Evolutionary conservation across 192 early-diverging fungal genomes (phyloP).

Genomic region (Obelidium mucronatum): DNA sequence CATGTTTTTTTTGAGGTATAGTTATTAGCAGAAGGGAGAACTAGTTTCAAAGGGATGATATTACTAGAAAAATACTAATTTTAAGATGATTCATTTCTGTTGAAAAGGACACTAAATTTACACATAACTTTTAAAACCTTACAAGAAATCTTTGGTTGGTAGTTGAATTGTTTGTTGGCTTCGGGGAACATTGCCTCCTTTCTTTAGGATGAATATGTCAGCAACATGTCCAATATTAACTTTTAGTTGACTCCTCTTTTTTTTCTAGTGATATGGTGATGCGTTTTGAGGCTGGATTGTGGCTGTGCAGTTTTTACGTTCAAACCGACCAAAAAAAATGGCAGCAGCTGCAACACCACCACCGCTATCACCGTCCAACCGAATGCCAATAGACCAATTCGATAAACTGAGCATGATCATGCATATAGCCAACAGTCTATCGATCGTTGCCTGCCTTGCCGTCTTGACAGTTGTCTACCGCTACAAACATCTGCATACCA

Average conservation of each 20-base stretch:
- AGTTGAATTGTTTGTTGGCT: too few species aligned
- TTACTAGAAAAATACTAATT: too few species aligned
- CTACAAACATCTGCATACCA: neutral
- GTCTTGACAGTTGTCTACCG: neutral
- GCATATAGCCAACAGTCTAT: neutral
- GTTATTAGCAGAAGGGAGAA: too few species aligned
- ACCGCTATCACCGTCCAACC: neutral
- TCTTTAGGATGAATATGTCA: too few species aligned
- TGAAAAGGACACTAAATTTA: too few species aligned
- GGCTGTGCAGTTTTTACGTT: neutral
- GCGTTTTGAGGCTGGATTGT: neutral
- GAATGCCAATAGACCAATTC: neutral
- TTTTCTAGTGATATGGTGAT: neutral
- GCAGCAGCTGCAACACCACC: neutral
- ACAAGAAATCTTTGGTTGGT: too few species aligned
- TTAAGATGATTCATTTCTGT: too few species aligned
- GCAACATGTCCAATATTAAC: too few species aligned
- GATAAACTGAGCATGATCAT: neutral
- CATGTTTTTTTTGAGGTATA: too few species aligned
- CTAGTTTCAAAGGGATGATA: too few species aligned
- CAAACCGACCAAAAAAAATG: neutral
- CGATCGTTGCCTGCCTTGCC: conserved; percentile 6
- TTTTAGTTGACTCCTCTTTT: neutral
- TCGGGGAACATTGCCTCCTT: too few species aligned
- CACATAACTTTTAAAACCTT: too few species aligned